These are phyloP conservation scores for Friedmanniomyces simplex DNA, from an alignment of 495 filamentous ascomycete species.

Conservation along the genomic window DNA sequence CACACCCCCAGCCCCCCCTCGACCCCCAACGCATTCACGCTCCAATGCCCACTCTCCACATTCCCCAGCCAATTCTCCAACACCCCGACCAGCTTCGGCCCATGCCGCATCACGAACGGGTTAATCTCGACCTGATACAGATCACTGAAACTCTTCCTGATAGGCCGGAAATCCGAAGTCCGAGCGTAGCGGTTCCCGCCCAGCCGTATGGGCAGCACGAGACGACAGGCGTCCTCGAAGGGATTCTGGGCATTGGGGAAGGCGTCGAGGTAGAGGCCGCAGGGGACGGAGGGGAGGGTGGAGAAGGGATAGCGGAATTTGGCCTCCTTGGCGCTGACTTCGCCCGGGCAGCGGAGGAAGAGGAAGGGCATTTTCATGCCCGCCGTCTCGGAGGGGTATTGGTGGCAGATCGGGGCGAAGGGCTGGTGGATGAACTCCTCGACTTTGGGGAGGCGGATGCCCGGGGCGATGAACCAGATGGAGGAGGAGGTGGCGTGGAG, in stretches of 20 bases:
- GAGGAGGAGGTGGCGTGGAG: background rate
- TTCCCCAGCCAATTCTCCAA: conserved; percentile 17
- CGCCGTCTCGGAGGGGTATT: conserved; percentile 8
- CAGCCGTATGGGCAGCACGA: conserved; percentile 10
- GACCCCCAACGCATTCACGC: conserved; percentile 14
- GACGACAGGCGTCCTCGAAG: conserved; percentile 11
- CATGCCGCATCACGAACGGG: conserved; percentile 16
- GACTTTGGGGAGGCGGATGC: conserved; percentile 17
- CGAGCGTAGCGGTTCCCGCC: conserved; percentile 7
- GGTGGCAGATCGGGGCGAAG: background rate
- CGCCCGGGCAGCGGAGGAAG: conserved; percentile 13
- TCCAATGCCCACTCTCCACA: conserved; percentile 16
- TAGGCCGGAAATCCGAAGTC: conserved; percentile 11
- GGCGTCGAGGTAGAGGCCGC: conserved; percentile 16
- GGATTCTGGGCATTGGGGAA: conserved; percentile 17
- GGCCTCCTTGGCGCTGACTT: conserved; percentile 11
- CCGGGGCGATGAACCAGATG: conserved; percentile 14
- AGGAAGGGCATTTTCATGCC: conserved; percentile 19
- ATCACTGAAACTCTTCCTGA: conserved; percentile 8
- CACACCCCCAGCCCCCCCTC: conserved; percentile 13
- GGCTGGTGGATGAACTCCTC: conserved; percentile 17
- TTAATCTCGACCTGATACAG: conserved; percentile 15
- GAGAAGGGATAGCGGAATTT: conserved; percentile 16
- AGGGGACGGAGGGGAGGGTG: conserved; percentile 7
- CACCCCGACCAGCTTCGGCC: conserved; percentile 9